Evolutionary conservation across 768 basidiomycete species (phyloP), one percentile per base, ranked within the genome.

Genomic region (Leucocoprinus sp.): DNA sequence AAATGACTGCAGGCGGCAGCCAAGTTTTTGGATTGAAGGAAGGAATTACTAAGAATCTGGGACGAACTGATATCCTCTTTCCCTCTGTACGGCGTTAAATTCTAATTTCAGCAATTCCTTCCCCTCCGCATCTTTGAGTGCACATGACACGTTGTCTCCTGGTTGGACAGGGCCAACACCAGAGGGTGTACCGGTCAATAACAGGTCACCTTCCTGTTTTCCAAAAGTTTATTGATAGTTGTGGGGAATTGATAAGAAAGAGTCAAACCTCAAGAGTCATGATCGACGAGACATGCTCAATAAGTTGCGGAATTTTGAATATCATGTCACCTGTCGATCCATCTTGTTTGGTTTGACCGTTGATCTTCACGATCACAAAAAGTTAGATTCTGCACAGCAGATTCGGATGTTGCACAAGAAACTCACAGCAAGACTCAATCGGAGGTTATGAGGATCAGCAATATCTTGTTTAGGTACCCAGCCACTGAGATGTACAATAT

Each of bases 281-380:
- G 63, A 99, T 93, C 3, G 90, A 87, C 2, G 93, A 95, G 45
- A 95, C 74, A 57, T 95, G 93, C 52, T 86, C 79, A 52, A 98
- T 84, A 40, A 98, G 72, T 17, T 78, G 72, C 1, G 93, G 91
- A 28, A 98, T 92, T 23, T 72, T 74, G 70, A 93, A 95, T 35
- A 96, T 85, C 93, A 97, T 96, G 60, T 93, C 84, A 11, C 68
- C 62, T 4, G 93, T 93, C 19, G 73, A 80, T 2, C 92, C 93
- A 45, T 87, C 72, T 63, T 99, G 96, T 59, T 87, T 93, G 44
- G 76, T 65, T 15, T 70, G 64, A 31, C 82, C 92, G 50, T 98
- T 95, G 57, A 98, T 78, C 89, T 93, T 55, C 24, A 21, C 48
- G n/a, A n/a, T n/a, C n/a, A n/a, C 15, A 9, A 22, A 8, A 34